Conservation (phyloP, 768 basidiomycete genomes). For the Tricholoma saponaceum region DNA sequence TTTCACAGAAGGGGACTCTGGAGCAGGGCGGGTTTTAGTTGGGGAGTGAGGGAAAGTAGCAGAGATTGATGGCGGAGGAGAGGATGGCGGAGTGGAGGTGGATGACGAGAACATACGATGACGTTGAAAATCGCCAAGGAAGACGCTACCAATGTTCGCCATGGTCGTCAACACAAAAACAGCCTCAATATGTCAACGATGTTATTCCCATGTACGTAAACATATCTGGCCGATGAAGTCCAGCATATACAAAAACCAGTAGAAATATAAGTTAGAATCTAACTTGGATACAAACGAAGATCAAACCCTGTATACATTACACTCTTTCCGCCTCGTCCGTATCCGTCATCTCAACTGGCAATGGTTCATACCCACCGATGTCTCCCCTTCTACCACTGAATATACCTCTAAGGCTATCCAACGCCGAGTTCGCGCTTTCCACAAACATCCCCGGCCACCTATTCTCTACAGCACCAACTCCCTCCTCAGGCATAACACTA, state of each 20-base stretch:
- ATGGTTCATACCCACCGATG: conserved; percentile 53
- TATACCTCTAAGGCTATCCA: conserved; percentile 38
- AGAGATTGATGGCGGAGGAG: conserved; percentile 36
- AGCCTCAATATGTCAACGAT: too few relatives aligned
- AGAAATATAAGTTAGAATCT: not conserved
- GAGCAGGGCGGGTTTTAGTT: conserved; percentile 16
- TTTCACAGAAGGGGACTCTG: conserved; percentile 1
- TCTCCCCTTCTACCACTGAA: conserved; percentile 36
- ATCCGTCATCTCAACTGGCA: conserved; percentile 65
- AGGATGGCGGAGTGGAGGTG: conserved; percentile 32
- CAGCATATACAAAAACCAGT: too few relatives aligned
- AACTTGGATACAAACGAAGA: too few relatives aligned
- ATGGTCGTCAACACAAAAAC: conserved; percentile 23
- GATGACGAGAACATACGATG: conserved; percentile 47
- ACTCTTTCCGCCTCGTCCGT: conserved; percentile 9
- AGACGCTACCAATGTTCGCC: conserved; percentile 71
- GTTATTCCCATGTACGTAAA: too few relatives aligned
- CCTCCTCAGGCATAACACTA: conserved; percentile 67
- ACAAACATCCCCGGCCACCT: conserved; percentile 45
- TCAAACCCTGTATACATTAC: not conserved
- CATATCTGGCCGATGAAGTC: too few relatives aligned
- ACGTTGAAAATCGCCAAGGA: conserved; percentile 74
- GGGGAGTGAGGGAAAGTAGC: conserved; percentile 26
- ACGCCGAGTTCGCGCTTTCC: conserved; percentile 38
- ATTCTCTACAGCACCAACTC: not conserved